Conservation (phyloP, 768 basidiomycete species). For the Suillus americanus region DNA sequence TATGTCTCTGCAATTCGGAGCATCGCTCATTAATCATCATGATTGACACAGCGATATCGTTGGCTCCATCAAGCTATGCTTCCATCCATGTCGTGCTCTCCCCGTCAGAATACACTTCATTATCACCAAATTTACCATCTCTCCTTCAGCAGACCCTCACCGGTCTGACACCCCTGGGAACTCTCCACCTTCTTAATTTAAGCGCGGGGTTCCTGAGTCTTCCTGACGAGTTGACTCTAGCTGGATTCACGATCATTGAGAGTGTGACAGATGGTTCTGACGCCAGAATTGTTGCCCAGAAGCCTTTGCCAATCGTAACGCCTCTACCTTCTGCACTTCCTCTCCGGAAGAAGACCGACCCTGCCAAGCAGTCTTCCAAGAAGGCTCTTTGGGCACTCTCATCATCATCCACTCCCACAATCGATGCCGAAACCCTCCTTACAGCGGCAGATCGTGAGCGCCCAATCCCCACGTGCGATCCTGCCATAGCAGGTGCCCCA, state of each 20-base stretch:
- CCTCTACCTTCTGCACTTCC: slow-evolving; percentile 34
- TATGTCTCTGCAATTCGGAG: slow-evolving; percentile 33
- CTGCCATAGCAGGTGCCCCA: slow-evolving; percentile 47
- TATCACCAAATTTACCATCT: slow-evolving; percentile 49
- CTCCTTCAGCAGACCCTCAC: slow-evolving; percentile 61
- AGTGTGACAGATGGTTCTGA: slow-evolving; percentile 33
- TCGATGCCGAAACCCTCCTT: slow-evolving; percentile 82
- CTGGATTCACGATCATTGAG: slow-evolving; percentile 64
- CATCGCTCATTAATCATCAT: neutral
- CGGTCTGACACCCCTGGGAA: slow-evolving; percentile 66
- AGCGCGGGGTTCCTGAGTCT: slow-evolving; percentile 42
- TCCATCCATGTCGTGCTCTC: slow-evolving; percentile 71
- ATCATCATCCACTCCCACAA: slow-evolving; percentile 65
- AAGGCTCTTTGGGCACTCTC: slow-evolving; percentile 87
- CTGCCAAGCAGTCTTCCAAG: slow-evolving; percentile 69
- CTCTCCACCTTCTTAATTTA: slow-evolving; percentile 63
- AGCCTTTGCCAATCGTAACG: slow-evolving; percentile 48
- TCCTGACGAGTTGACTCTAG: slow-evolving; percentile 57
- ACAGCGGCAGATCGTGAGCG: slow-evolving; percentile 81
- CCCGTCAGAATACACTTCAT: slow-evolving; percentile 56
- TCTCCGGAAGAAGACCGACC: slow-evolving; percentile 52
- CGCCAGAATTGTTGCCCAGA: slow-evolving; percentile 64
- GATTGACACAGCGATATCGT: slow-evolving; percentile 49
- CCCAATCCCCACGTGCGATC: slow-evolving; percentile 77
- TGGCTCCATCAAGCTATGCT: slow-evolving; percentile 55